phyloP scores from a whole-genome alignment of 176 grass and related monocot species.

The Poa annua region DNA sequence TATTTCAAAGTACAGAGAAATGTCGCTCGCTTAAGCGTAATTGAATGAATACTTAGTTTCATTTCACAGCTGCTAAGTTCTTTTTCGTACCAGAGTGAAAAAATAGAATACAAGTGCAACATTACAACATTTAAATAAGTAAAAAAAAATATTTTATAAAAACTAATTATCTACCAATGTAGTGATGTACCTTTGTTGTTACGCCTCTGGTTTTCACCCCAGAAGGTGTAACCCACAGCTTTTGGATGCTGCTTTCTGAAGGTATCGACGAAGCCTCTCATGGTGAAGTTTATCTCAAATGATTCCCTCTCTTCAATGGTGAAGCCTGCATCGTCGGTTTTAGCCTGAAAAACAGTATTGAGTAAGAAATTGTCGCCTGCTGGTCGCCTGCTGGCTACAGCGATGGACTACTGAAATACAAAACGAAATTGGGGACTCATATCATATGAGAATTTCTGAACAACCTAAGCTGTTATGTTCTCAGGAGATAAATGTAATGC shows the following conservation, averaged over 20 bases:
- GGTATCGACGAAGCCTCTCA: constrained; percentile 74
- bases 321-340: constrained; percentile 83
- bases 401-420: not conserved
- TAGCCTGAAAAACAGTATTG: constrained; percentile 58
- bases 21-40: not conserved
- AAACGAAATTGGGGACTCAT: not conserved
- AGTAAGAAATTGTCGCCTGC: constrained; percentile 10
- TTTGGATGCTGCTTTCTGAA: constrained; percentile 88
- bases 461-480: not conserved
- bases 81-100: constrained; percentile 8
- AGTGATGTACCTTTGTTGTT: constrained; percentile 44
- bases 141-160: not conserved
- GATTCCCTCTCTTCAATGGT: constrained; percentile 79
- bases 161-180: too few species aligned
- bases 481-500: not conserved
- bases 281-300: constrained; percentile 69
- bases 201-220: constrained; percentile 73
- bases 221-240: constrained; percentile 75
- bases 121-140: not conserved
- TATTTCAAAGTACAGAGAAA: not conserved
- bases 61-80: not conserved
- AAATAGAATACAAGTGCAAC: not conserved
- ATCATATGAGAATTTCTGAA: not conserved
- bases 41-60: not conserved
- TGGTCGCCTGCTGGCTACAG: not conserved